phyloP scores from a whole-genome alignment of 106 monocot species.

The Acanthochlamys bracteata region DNA sequence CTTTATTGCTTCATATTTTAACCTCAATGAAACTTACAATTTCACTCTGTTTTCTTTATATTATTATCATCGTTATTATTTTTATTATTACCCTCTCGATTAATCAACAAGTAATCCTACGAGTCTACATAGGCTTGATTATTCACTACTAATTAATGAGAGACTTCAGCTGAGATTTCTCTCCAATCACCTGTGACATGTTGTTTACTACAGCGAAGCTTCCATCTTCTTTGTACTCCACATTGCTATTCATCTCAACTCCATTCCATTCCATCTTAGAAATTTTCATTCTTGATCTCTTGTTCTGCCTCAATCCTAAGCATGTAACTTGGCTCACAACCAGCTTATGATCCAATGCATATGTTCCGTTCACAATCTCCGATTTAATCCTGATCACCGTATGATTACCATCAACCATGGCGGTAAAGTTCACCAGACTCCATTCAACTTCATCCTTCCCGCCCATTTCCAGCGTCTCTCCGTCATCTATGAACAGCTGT shows the following conservation, averaged over 20 bases:
- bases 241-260: neutral
- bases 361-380: constrained; percentile 25
- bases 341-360: constrained; percentile 16
- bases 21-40: too few species aligned
- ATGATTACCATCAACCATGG: neutral
- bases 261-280: neutral
- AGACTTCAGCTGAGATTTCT: constrained; percentile 28
- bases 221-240: neutral
- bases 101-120: neutral
- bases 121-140: neutral
- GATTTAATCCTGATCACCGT: neutral
- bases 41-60: neutral
- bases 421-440: constrained; percentile 32
- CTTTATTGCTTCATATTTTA: too few species aligned
- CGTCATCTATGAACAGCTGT: constrained; percentile 39
- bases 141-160: too few species aligned
- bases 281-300: too few species aligned
- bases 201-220: constrained; percentile 17
- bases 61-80: neutral
- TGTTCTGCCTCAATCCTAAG: neutral
- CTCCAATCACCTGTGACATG: constrained; percentile 24
- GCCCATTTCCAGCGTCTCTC: constrained; percentile 41
- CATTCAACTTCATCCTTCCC: constrained; percentile 13
- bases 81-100: neutral
- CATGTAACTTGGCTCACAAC: constrained; percentile 24